Percentiles rank a stretch among this genome's conserved stretches.
phyloP scores from a whole-genome alignment of 306 rosid species.

The Dalbergia oliveri region DNA sequence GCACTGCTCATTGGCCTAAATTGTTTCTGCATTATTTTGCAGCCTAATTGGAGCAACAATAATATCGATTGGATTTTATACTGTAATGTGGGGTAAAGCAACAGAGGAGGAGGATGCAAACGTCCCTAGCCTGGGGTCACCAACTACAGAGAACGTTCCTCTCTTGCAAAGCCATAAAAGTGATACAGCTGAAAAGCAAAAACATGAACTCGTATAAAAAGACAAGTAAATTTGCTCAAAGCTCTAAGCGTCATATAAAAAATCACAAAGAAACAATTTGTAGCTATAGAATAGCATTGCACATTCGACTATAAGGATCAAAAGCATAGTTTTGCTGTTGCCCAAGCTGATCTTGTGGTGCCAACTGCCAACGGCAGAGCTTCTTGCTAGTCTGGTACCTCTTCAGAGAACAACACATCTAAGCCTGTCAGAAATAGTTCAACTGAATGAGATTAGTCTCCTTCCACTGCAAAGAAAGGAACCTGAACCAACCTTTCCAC shows the following conservation, averaged over 20 bases:
- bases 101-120: constrained; percentile 35
- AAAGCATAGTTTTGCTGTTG: no score
- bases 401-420: no score
- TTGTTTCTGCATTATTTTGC: constrained; percentile 17
- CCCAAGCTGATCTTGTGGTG: no score
- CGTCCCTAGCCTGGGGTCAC: constrained; percentile 48
- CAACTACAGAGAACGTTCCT: constrained; percentile 45
- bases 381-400: no score
- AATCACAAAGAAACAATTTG: no score
- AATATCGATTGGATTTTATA: constrained; percentile 27
- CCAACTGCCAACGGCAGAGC: no score
- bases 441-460: no score
- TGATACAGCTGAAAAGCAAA: constrained; percentile 33
- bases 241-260: no score
- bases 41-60: constrained; percentile 54
- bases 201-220: constrained; percentile 24
- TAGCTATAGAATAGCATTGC: no score
- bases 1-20: not conserved
- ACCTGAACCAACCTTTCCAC: not conserved
- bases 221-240: constrained; percentile 1
- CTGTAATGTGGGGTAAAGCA: constrained; percentile 34
- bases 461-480: no score
- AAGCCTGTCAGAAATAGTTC: no score
- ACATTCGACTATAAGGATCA: not conserved
- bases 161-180: constrained; percentile 50